A percentile compares a stretch with the other conserved stretches of the same genome.
These are phyloP conservation scores for Orychophragmus violaceus DNA, from an alignment of 345 rosid genomes.

Conservation along the genomic window DNA sequence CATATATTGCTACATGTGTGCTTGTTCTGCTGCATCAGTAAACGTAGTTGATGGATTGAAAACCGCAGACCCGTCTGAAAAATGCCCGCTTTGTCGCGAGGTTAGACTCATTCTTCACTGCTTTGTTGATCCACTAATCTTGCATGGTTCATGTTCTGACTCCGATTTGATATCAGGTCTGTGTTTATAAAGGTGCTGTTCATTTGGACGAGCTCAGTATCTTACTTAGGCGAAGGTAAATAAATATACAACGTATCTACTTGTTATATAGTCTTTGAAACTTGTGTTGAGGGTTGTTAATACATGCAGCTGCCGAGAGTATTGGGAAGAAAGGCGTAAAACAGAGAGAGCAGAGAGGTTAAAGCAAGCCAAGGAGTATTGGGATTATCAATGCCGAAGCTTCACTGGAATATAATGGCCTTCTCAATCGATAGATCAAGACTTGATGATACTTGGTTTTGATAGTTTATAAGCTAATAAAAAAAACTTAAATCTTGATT, in stretches of 20 bases:
- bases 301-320: conserved; percentile 51
- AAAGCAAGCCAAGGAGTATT: conserved; percentile 65
- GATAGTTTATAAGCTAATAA: not conserved
- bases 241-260: not conserved
- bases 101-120: conserved; percentile 34
- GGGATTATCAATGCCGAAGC: conserved; percentile 73
- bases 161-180: conserved; percentile 42
- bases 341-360: conserved; percentile 69
- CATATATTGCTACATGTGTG: conserved; percentile 88
- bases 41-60: conserved; percentile 68
- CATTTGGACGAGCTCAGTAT: conserved; percentile 83
- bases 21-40: conserved; percentile 93
- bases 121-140: not conserved
- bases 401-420: conserved; percentile 49
- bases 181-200: conserved; percentile 62
- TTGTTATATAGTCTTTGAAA: not conserved
- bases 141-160: not conserved
- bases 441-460: not conserved
- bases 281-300: not conserved
- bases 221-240: conserved; percentile 61
- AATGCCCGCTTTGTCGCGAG: conserved; percentile 90
- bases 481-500: not conserved
- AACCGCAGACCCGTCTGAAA: conserved; percentile 53
- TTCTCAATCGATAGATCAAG: not conserved
- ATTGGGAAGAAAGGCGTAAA: conserved; percentile 67